Evolutionary conservation across 306 rosid genomes (phyloP), one percentile per base, ranked within the genome.

Genomic region (Begonia masoniana): DNA sequence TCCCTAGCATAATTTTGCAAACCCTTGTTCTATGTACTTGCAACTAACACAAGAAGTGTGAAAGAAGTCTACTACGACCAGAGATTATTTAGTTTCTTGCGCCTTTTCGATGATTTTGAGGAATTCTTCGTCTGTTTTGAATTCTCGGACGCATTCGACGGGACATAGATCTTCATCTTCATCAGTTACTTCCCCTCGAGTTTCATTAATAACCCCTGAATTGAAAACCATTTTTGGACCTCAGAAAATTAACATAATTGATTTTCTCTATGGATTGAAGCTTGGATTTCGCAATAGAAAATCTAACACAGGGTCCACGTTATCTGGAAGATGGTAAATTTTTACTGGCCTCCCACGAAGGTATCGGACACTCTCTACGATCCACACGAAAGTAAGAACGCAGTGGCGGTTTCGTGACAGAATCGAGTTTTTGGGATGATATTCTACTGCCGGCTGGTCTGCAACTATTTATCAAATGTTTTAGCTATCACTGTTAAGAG

Each of bases 21-120:
- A 91, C 36, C 97, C 96, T 60, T 80, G 88, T 66, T 78, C 97
- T 62, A 91, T 91, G 57, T 91, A 91, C 77, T 73, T 85, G 85
- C 97, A 91, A 61, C 97, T 91, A 68, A 96, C 97, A 65, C 97
- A 85, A 42, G 97, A 81, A 52, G 92, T 81, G 51, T 94, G 85
- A 69, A 52, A 91, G 75, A 91, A 91, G 69, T 91, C 96, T 12
- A 91, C 96, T 26, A 85, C 91, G 0, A 91, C 92, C 53, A 91
- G 63, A 57, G 92, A 56, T n/a, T n/a, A n/a, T 35, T 65, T 66
- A 10, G 43, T 60, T 60, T 59, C 75, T 64, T 81, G 83, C 13
- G 94, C 80, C 71, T 53, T 70, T 1, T 81, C 82, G 19, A 91
- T 60, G 71, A 91, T 78, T 70, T 41, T 71, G 60, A 62, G 7